Conservation (phyloP, 2,329 filamentous ascomycete genomes). For the Zasmidium angulare region DNA sequence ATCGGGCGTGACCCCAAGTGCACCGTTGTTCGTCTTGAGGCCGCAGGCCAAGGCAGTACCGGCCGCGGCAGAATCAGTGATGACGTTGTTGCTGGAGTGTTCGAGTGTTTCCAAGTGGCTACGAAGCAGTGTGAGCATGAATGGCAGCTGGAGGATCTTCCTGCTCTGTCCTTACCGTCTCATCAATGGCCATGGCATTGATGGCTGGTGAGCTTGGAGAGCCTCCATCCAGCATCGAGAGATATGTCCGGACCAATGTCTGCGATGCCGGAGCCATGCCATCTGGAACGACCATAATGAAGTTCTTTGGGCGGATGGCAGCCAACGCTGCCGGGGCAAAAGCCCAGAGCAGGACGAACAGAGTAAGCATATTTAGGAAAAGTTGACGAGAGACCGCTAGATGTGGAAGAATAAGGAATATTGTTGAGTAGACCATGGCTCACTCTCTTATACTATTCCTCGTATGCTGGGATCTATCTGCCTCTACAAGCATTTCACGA, state of each 20-base stretch:
- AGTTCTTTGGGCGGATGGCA: background rate
- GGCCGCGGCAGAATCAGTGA: slow-evolving; percentile 44
- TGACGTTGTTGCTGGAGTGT: slow-evolving; percentile 35
- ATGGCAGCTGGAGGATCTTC: background rate
- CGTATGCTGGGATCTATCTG: too few species aligned
- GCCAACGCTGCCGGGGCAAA: background rate
- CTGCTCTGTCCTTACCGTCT: background rate
- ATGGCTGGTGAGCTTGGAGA: background rate
- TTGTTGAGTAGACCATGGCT: too few species aligned
- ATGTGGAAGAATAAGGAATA: too few species aligned
- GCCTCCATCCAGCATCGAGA: background rate
- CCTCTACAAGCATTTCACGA: too few species aligned
- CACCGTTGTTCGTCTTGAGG: slow-evolving; percentile 42
- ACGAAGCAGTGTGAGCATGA: background rate
- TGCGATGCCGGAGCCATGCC: background rate
- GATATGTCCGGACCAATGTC: background rate
- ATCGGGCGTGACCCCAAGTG: slow-evolving; percentile 37
- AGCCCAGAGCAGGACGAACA: background rate
- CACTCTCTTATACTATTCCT: too few species aligned
- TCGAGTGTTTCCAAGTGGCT: slow-evolving; percentile 31
- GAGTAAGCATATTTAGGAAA: background rate
- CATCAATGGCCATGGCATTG: background rate
- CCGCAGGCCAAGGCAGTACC: slow-evolving; percentile 44
- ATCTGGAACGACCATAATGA: background rate
- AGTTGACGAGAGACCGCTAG: background rate